A percentile compares a stretch with the other conserved stretches of the same genome.
phyloP scores from a whole-genome alignment of 106 monocot genomes.

The Platanthera zijinensis region DNA sequence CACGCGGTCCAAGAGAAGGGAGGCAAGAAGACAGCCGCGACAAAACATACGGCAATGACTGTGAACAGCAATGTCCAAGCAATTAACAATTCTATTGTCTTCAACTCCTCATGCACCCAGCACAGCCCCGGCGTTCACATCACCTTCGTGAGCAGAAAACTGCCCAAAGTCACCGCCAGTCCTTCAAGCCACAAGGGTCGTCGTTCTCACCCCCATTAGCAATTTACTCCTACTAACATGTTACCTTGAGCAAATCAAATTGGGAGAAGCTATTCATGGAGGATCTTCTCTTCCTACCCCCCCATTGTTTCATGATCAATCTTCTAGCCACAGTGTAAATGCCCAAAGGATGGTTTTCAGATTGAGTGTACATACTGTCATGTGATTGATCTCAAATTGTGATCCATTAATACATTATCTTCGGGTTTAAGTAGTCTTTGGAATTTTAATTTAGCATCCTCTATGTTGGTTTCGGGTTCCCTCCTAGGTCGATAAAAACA shows the following conservation, averaged over 20 bases:
- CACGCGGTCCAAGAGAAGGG: slow-evolving; percentile 1
- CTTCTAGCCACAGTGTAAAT: not conserved
- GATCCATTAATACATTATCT: not conserved
- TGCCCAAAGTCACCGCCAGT: slow-evolving; percentile 4
- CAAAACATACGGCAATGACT: slow-evolving; percentile 27
- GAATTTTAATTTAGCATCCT: too few relatives aligned
- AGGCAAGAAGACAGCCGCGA: not conserved
- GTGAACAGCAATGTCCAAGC: slow-evolving; percentile 78
- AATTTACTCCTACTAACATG: not conserved
- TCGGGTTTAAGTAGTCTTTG: too few relatives aligned
- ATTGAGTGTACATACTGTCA: not conserved
- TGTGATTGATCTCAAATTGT: not conserved
- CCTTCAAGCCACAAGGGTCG: not conserved
- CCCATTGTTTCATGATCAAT: not conserved
- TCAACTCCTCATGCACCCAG: slow-evolving; percentile 34
- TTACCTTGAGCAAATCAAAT: not conserved
- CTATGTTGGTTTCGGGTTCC: too few relatives aligned
- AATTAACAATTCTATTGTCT: slow-evolving; percentile 64
- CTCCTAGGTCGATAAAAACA: too few relatives aligned
- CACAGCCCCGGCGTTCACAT: slow-evolving; percentile 63
- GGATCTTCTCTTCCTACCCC: not conserved
- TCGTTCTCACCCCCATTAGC: not conserved
- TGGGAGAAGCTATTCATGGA: slow-evolving; percentile 1
- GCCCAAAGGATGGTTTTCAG: not conserved
- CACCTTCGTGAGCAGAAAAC: slow-evolving; percentile 18